Evolutionary conservation across 2,329 filamentous ascomycete species (phyloP), one percentile per base, ranked within the genome.

Genomic region (Plectosphaerella sp.): DNA sequence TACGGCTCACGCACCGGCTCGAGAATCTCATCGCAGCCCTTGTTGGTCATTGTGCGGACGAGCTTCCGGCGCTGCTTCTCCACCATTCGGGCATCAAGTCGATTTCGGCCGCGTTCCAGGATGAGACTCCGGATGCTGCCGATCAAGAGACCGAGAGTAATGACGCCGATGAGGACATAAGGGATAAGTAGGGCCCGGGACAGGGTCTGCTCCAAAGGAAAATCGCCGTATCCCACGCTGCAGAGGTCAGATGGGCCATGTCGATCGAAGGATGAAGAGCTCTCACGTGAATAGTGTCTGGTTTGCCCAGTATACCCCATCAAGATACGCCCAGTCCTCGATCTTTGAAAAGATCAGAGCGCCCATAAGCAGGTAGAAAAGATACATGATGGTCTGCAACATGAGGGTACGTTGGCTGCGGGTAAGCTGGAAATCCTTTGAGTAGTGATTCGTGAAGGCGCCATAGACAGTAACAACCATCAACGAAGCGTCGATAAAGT

Each of bases 371-470:
- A 97, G 73, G 75, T 94, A 96, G 47, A 89, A 71, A 49, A 96
- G 85, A 63, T 95, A 89, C 51, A 88, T 74, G 68, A 95, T 95
- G 1, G 91, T 96, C 68, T 97, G 92, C 25, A 96, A 71, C 76
- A 97, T 96, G 20, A 97, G 73, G 0, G 90, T 96, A 10, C 92
- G 82, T 67, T 97, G 92, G 55, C 87, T 87, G 50, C 86, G 82
- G 0, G 88, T 92, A 22, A 96, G 76, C 58, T 80, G 75, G 59
- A 96, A 96, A 61, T 91, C 86, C 59, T 89, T 87, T 7, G 79
- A 79, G 61, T 96, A 96, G 59, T 89, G 87, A 2, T 76, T 75
- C 0, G 64, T 61, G 15, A 83, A 80, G 46, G 91, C 92, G 9
- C 91, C 91, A 52, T 86, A 78, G 71, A 93, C 90, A 20, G 93